These are phyloP conservation scores for Elsinoe fawcettii DNA, from an alignment of 2,329 filamentous ascomycete genomes.

Conservation along the genomic window DNA sequence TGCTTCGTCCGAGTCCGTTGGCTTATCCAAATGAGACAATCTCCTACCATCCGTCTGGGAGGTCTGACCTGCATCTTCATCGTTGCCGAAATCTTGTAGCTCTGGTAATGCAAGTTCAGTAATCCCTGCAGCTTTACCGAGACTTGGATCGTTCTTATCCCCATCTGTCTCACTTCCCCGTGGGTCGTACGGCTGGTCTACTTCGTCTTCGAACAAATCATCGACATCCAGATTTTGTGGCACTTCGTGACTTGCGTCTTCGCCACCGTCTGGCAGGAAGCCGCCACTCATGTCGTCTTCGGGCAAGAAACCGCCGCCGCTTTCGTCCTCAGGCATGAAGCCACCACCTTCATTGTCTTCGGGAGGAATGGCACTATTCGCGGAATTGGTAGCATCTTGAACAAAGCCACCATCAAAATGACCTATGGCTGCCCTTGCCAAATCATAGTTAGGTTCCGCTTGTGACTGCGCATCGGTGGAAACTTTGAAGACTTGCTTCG, in stretches of 20 bases:
- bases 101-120: background rate
- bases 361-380: background rate
- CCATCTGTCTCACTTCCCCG: background rate
- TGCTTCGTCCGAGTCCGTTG: conserved; percentile 32
- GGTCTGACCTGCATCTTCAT: background rate
- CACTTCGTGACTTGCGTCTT: conserved; percentile 15
- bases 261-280: conserved; percentile 15
- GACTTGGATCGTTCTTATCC: background rate
- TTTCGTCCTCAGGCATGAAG: background rate
- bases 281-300: background rate
- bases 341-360: conserved; percentile 16
- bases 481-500: background rate
- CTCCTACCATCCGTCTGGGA: background rate
- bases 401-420: background rate
- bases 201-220: background rate
- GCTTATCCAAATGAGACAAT: background rate
- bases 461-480: background rate
- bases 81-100: background rate
- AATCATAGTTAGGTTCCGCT: background rate
- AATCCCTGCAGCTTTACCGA: background rate
- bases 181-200: background rate
- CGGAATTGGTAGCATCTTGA: background rate
- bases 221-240: background rate
- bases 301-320: background rate
- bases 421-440: background rate